Conservation (phyloP, 2,329 filamentous ascomycete species). For the Trichoderma cornu-damae region DNA sequence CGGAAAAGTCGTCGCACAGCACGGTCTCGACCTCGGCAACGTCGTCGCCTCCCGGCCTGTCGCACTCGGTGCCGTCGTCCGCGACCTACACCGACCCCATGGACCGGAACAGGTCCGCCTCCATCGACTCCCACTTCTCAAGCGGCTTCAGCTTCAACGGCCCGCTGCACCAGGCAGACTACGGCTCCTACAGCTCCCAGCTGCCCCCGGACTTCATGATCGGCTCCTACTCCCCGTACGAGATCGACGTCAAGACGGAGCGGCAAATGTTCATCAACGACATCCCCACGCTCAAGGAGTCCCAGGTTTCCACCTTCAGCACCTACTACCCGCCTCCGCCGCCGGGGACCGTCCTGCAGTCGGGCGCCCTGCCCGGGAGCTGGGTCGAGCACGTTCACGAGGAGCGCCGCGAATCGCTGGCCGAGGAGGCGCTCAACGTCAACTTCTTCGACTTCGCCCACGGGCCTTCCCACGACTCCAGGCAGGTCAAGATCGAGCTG, state of each 20-base stretch:
- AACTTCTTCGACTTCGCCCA: slow-evolving; percentile 82
- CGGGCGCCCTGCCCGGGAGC: slow-evolving; percentile 59
- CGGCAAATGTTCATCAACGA: slow-evolving; percentile 91
- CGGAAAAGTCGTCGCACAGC: slow-evolving; percentile 66
- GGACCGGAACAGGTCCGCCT: slow-evolving; percentile 67
- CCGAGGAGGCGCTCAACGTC: slow-evolving; percentile 62
- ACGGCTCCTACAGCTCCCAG: slow-evolving; percentile 58
- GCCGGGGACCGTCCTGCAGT: slow-evolving; percentile 60
- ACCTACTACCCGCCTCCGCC: slow-evolving; percentile 79
- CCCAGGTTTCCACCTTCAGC: slow-evolving; percentile 86
- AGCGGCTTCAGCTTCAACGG: slow-evolving; percentile 68
- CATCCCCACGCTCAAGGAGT: slow-evolving; percentile 77
- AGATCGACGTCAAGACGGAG: slow-evolving; percentile 94
- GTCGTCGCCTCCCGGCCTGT: slow-evolving; percentile 73
- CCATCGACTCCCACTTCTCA: slow-evolving; percentile 74
- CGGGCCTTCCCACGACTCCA: slow-evolving; percentile 55
- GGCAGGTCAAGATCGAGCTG: slow-evolving; percentile 71
- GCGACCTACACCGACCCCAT: slow-evolving; percentile 73
- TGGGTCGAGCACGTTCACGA: slow-evolving; percentile 42
- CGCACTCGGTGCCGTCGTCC: slow-evolving; percentile 75
- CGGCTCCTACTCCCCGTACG: slow-evolving; percentile 67
- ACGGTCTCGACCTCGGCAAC: slow-evolving; percentile 52
- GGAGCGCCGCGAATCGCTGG: slow-evolving; percentile 57
- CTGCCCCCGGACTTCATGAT: slow-evolving; percentile 59
- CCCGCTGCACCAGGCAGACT: slow-evolving; percentile 49